Evolutionary conservation across 306 rosid species (phyloP).

Genomic region (Luffa acutangula): DNA sequence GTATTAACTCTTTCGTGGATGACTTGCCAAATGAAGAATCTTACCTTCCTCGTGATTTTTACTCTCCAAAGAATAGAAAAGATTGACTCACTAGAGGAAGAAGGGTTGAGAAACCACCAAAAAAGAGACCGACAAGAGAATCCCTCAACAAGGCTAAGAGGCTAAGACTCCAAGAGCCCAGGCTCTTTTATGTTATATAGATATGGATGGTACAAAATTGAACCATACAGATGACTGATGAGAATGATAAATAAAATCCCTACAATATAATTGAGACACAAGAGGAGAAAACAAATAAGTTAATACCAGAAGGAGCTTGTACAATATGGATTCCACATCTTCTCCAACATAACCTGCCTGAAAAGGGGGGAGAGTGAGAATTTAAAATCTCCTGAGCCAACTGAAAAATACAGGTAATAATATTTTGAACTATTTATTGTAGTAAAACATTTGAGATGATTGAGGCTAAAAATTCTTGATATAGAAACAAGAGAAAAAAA

Average conservation of each 20-base stretch:
- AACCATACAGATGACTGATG: neutral
- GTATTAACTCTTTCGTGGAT: no score
- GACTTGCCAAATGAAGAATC: no score
- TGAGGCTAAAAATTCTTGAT: neutral
- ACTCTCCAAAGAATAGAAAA: no score
- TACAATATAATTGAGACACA: neutral
- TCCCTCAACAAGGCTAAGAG: no score
- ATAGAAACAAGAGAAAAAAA: neutral
- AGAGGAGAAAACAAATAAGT: neutral
- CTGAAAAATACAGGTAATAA: neutral
- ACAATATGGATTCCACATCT: conserved; percentile 56
- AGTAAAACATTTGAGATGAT: neutral
- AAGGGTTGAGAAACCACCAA: no score
- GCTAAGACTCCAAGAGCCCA: no score
- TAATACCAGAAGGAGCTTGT: conserved; percentile 47
- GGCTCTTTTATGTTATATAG: neutral
- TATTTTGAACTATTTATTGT: neutral
- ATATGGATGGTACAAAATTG: neutral
- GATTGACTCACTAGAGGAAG: no score
- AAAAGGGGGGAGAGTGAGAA: neutral
- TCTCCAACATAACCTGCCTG: conserved; percentile 83
- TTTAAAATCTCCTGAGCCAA: neutral
- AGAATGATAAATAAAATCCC: neutral
- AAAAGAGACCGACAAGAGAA: no score
- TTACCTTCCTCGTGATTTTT: no score